Evolutionary conservation across 129 eudicot genomes (phyloP), one percentile per base, ranked within the genome.

Genomic region (Ambrosia artemisiifolia): DNA sequence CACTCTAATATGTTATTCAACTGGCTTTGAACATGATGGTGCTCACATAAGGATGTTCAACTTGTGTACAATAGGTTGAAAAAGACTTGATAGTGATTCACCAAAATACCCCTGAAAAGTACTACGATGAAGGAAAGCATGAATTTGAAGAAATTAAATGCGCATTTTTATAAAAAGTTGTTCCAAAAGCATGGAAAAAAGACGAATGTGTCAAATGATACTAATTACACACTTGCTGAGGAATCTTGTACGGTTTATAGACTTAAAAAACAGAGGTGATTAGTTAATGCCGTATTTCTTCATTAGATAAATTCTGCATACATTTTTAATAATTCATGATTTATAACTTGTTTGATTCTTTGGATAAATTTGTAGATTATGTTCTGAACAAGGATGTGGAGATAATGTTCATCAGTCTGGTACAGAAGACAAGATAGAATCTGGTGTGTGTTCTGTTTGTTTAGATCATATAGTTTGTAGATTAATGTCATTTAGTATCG

Each of bases 361-460:
- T 66, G 47, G 36, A 40, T 44, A 4, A 7, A 16, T 43, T 63
- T 11, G 64, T 59, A 84, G 88, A 65, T 35, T 17, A 20, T 79
- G 88, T 66, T 36, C 13, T 59, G 88, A 84, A 76, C 74, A 69
- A 80, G 80, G 79, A 11, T 84, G 88, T 84, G 51, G 14, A 13
- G 67, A 75, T 74, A 80, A 80, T 28, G 72, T 76, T 62, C 88
- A 84, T 69, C 65, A 74, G 10, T 34, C 79, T 28, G 79, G 84
- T 68, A 69, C 60, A 4, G 57, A 64, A 51, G 67, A 70, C 60
- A 80, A 59, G 79, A 72, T 83, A 34, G 48, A 63, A 33, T 65
- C 33, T 49, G 88, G 82, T 34, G 69, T 76, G 18, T 57, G 76
- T 76, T 67, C 66, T 16, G 88, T 24, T 24, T 24, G 28, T 24